Conservation (phyloP, 1,284 basidiomycete species). For the Gastroboletus turbinatus region DNA sequence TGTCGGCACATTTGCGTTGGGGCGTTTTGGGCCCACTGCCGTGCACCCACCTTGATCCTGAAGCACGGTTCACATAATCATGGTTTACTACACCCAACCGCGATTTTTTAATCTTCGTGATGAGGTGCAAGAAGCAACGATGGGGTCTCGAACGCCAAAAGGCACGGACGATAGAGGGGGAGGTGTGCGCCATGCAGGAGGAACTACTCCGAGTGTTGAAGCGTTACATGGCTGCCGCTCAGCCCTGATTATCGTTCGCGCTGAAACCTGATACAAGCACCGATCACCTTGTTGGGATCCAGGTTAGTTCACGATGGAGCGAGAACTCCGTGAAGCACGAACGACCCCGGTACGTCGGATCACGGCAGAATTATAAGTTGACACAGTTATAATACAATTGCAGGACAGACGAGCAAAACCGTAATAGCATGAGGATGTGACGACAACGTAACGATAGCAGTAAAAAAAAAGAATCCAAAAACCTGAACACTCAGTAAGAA, state of each 20-base stretch:
- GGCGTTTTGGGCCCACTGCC: not conserved
- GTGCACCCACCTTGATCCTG: conserved; percentile 19
- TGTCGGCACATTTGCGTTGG: conserved; percentile 9
- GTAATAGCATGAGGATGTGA: conserved; percentile 12
- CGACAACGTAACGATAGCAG: conserved; percentile 11
- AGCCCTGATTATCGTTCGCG: conserved; percentile 18
- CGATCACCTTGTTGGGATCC: conserved; percentile 27
- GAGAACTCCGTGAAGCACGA: conserved; percentile 24
- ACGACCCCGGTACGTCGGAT: not conserved
- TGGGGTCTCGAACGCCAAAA: conserved; percentile 9
- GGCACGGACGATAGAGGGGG: conserved; percentile 2
- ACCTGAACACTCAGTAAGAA: conserved; percentile 1
- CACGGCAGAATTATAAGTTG: conserved; percentile 14
- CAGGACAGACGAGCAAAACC: conserved; percentile 12
- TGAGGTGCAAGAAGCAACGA: conserved; percentile 4
- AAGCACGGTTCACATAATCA: conserved; percentile 6
- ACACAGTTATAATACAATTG: conserved; percentile 22
- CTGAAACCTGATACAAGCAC: not conserved
- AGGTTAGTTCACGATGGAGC: conserved; percentile 11
- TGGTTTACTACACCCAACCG: conserved; percentile 13
- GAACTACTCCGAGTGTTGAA: not conserved
- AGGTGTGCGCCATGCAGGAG: conserved; percentile 6
- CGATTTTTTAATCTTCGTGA: conserved; percentile 24
- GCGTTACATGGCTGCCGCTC: not conserved
- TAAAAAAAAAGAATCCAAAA: not conserved